These are phyloP conservation scores for Kluyveromyces dobzhanskii DNA, from an alignment of 805 yeast species.

Conservation along the genomic window DNA sequence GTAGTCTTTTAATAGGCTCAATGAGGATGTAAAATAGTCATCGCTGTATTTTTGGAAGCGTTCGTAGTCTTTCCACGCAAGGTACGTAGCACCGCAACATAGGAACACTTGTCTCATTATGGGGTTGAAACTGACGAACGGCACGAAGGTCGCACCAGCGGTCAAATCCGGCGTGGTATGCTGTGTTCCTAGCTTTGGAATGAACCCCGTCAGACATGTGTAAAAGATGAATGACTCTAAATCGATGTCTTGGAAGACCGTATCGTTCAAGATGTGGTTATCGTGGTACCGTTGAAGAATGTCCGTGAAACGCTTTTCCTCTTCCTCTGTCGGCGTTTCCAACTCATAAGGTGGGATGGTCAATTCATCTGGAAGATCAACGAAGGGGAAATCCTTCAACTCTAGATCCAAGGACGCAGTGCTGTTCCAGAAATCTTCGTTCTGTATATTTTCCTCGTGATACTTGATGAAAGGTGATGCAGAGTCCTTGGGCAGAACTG, in stretches of 20 bases:
- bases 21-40: slow-evolving; percentile 20
- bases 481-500: not conserved
- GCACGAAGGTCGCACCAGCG: slow-evolving; percentile 34
- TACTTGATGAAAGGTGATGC: not conserved
- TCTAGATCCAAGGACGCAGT: slow-evolving; percentile 3
- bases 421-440: not conserved
- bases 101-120: slow-evolving; percentile 29
- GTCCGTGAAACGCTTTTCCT: slow-evolving; percentile 2
- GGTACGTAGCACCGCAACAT: slow-evolving; percentile 36
- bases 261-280: slow-evolving; percentile 7
- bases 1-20: slow-evolving; percentile 15
- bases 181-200: slow-evolving; percentile 36
- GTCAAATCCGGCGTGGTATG: slow-evolving; percentile 33
- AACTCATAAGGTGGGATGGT: slow-evolving; percentile 8
- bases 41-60: slow-evolving; percentile 17
- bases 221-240: slow-evolving; percentile 18
- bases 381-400: slow-evolving; percentile 4
- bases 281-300: slow-evolving; percentile 8
- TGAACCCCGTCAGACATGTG: slow-evolving; percentile 34
- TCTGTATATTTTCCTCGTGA: not conserved
- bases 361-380: slow-evolving; percentile 7
- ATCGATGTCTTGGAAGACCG: slow-evolving; percentile 6
- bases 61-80: slow-evolving; percentile 28
- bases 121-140: slow-evolving; percentile 27
- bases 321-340: slow-evolving; percentile 2